A percentile compares a stretch with the other conserved stretches of the same genome.
Evolutionary conservation across 176 grass and related monocot species (phyloP).

Genomic region (Themeda triandra): DNA sequence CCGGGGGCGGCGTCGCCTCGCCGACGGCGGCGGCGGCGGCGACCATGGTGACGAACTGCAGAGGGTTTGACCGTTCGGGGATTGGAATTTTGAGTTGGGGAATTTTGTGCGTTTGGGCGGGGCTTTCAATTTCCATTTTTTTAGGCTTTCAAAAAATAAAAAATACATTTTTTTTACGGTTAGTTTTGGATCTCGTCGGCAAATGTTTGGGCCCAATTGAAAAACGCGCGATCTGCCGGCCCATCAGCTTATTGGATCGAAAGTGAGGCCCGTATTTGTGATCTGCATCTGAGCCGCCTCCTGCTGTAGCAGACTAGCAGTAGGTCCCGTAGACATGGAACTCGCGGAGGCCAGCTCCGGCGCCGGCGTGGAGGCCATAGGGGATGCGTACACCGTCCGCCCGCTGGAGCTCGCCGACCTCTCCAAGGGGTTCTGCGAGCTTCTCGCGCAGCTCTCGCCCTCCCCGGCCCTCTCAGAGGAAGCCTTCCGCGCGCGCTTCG

Average conservation of each 20-base stretch:
- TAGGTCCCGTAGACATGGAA: constrained; percentile 14
- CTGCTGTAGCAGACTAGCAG: neutral
- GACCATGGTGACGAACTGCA: neutral
- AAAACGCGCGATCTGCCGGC: neutral
- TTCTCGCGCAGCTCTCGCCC: constrained; percentile 58
- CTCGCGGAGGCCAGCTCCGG: neutral
- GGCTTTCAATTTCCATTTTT: neutral
- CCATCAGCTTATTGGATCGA: neutral
- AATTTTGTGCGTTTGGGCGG: constrained; percentile 25
- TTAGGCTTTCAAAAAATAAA: neutral
- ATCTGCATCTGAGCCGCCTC: neutral
- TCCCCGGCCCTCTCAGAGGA: constrained; percentile 41
- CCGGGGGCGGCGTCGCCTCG: constrained; percentile 28
- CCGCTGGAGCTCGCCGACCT: constrained; percentile 54
- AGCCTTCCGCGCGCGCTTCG: constrained; percentile 50
- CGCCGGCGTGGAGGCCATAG: neutral
- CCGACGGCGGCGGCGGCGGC: constrained; percentile 45
- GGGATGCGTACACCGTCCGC: constrained; percentile 36
- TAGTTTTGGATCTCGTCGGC: neutral
- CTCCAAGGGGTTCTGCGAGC: constrained; percentile 52
- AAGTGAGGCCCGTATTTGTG: neutral
- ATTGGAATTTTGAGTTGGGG: constrained; percentile 24
- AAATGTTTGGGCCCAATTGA: neutral
- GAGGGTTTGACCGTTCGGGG: constrained; percentile 11
- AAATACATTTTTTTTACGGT: neutral